These are phyloP conservation scores for Kockovaella imperatae DNA, from an alignment of 768 basidiomycete species.

Conservation along the genomic window DNA sequence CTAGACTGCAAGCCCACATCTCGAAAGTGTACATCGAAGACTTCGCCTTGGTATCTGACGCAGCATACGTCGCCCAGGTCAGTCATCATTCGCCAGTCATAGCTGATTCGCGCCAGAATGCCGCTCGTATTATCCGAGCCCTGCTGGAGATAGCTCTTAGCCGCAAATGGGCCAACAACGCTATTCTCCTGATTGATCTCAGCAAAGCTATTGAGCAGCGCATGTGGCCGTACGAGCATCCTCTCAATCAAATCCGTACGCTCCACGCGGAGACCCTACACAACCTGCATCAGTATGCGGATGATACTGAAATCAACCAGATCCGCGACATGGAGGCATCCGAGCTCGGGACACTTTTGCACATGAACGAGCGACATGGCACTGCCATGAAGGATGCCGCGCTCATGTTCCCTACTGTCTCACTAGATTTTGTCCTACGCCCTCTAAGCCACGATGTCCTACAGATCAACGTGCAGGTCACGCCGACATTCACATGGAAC, in stretches of 20 bases:
- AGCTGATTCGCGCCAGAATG: slow-evolving; percentile 51
- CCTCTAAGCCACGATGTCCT: slow-evolving; percentile 80
- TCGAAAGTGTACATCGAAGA: slow-evolving; percentile 75
- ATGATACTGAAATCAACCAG: slow-evolving; percentile 68
- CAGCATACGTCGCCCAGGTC: slow-evolving; percentile 78
- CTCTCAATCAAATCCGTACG: slow-evolving; percentile 64
- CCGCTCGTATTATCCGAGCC: slow-evolving; percentile 86
- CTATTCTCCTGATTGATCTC: slow-evolving; percentile 72
- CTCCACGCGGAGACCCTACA: slow-evolving; percentile 71
- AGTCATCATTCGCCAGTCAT: slow-evolving; percentile 6
- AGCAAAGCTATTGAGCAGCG: slow-evolving; percentile 89
- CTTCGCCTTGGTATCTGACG: slow-evolving; percentile 92
- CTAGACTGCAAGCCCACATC: slow-evolving; percentile 70
- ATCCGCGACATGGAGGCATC: slow-evolving; percentile 60
- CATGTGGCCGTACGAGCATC: slow-evolving; percentile 92
- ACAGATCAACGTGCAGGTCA: slow-evolving; percentile 60
- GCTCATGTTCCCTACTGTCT: slow-evolving; percentile 70
- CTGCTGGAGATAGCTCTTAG: slow-evolving; percentile 90
- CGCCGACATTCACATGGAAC: slow-evolving; percentile 71
- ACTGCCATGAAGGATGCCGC: slow-evolving; percentile 68
- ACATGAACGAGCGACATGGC: slow-evolving; percentile 79
- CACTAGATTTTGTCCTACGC: slow-evolving; percentile 60
- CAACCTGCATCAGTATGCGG: slow-evolving; percentile 69
- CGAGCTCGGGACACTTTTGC: slow-evolving; percentile 69
- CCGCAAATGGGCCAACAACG: slow-evolving; percentile 78